Evolutionary conservation across 768 basidiomycete species (phyloP).

Genomic region (Kockovaella imperatae): DNA sequence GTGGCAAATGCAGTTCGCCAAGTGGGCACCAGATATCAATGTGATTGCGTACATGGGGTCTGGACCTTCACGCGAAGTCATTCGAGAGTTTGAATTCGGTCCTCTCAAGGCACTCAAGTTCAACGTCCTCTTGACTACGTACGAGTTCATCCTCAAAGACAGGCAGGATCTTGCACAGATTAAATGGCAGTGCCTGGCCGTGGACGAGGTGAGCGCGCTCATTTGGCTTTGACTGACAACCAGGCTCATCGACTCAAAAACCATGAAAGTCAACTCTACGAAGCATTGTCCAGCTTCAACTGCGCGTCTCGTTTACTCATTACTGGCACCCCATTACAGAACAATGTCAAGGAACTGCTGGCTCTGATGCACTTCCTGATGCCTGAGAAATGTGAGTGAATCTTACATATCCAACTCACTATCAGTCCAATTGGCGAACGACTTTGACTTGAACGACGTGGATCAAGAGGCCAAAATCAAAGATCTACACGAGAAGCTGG

Average conservation of each 20-base stretch:
- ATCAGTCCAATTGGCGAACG: conserved; percentile 80
- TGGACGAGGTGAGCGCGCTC: conserved; percentile 69
- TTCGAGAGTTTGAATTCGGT: conserved; percentile 87
- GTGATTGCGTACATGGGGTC: conserved; percentile 95
- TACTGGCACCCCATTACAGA: conserved; percentile 95
- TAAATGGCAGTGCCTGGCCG: conserved; percentile 94
- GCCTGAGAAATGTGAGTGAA: conserved; percentile 82
- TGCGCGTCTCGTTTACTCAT: conserved; percentile 90
- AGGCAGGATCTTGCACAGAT: conserved; percentile 78
- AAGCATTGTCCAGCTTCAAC: conserved; percentile 79
- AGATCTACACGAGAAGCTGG: conserved; percentile 85
- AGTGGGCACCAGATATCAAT: conserved; percentile 94
- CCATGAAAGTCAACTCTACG: conserved; percentile 92
- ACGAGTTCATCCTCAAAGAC: conserved; percentile 89
- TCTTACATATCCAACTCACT: conserved; percentile 2
- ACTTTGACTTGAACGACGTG: conserved; percentile 86
- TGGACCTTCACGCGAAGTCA: conserved; percentile 75
- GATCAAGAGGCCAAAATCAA: conserved; percentile 85
- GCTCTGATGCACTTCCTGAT: conserved; percentile 99
- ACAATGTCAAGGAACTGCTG: conserved; percentile 95
- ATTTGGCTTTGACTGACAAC: conserved; percentile 13
- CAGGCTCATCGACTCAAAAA: conserved; percentile 97
- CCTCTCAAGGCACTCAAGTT: conserved; percentile 79
- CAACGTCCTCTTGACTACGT: conserved; percentile 94
- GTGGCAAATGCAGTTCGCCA: conserved; percentile 89